These are phyloP conservation scores for Xylaria sp. DNA, from an alignment of 495 filamentous ascomycete genomes.

Conservation along the genomic window DNA sequence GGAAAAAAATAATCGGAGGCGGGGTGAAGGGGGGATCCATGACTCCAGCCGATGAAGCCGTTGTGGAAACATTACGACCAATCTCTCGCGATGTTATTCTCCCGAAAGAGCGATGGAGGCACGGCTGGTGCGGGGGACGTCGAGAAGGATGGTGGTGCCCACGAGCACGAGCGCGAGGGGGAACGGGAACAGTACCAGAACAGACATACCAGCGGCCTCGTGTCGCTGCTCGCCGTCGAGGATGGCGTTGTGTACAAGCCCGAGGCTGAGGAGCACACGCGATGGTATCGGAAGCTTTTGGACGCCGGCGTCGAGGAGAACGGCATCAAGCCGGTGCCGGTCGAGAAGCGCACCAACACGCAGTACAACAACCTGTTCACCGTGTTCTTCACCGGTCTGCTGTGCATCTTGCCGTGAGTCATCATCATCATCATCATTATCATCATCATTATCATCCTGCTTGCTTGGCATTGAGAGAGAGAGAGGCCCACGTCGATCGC, in stretches of 20 bases:
- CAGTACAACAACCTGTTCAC: slow-evolving; percentile 60
- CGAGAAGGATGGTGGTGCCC: slow-evolving; percentile 10
- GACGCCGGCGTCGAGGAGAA: slow-evolving; percentile 58
- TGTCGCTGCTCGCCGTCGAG: slow-evolving; percentile 36
- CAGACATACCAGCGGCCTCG: slow-evolving; percentile 14
- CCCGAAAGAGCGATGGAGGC: background rate
- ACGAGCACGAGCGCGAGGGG: too few relatives aligned
- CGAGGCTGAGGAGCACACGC: slow-evolving; percentile 41
- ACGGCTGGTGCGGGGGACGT: background rate
- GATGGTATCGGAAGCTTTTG: slow-evolving; percentile 52
- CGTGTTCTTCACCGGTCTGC: slow-evolving; percentile 52
- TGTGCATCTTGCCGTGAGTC: slow-evolving; percentile 54
- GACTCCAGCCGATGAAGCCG: background rate
- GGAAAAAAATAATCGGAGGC: slow-evolving; percentile 8
- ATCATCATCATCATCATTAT: too few relatives aligned
- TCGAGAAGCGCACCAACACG: slow-evolving; percentile 57
- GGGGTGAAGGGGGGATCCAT: background rate
- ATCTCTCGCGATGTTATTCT: slow-evolving; percentile 4
- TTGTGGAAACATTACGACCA: background rate
- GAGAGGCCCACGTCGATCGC: too few relatives aligned
- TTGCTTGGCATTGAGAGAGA: too few relatives aligned
- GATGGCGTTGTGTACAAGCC: slow-evolving; percentile 45
- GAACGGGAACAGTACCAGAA: background rate
- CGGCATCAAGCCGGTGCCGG: slow-evolving; percentile 60
- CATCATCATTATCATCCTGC: too few relatives aligned